Base-by-base conservation (phyloP, 331 rosid species). In the Saraca asoca region DNA sequence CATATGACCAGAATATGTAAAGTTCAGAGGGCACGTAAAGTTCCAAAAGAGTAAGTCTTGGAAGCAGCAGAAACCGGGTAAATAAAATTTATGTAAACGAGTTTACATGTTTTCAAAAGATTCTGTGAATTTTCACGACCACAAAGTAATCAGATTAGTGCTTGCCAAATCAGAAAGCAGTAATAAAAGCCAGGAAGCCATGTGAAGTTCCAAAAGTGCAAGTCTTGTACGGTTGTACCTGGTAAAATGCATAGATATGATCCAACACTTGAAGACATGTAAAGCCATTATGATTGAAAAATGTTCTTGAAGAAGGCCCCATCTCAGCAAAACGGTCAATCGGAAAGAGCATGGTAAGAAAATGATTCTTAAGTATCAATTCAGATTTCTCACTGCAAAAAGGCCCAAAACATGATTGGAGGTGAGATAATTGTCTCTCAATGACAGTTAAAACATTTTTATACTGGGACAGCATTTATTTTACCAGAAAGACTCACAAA, bases 241-340 rank as follows among this genome's bases (percentile, higher is more conserved):
- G 91, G 81, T 94, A 94, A 79, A 86, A 94, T 62, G 87, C 70
- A 77, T 85, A 80, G 53, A 94, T 79, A 56, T 86, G 84, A 77
- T 83, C 91, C 50, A 94, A 85, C 78, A 90, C 90, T 75, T 83
- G 95, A 71, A 86, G 85, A 78, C 97, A 94, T 0, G 93, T 86
- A 70, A 94, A 94, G 54, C 99, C 96, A 11, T 64, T 79, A 10
- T 71, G 48, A 63, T 83, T 82, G 74, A 88, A 79, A 64, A 77
- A 90, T 0, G 91, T 88, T 71, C 95, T 86, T 6, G 96, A 86
- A 15, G 97, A 94, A 74, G 99, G 99, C 58, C 99, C 99, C 83
- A 94, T 86, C 89, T 94, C 99, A 5, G 86, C 60, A 58, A 90
- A 94, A 29, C 97, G 99, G 75, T 94, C 99, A 12, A 85, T 45